Evolutionary conservation across 208 protist genomes (phyloP).

Genomic region (Angomonas ambiguus): DNA sequence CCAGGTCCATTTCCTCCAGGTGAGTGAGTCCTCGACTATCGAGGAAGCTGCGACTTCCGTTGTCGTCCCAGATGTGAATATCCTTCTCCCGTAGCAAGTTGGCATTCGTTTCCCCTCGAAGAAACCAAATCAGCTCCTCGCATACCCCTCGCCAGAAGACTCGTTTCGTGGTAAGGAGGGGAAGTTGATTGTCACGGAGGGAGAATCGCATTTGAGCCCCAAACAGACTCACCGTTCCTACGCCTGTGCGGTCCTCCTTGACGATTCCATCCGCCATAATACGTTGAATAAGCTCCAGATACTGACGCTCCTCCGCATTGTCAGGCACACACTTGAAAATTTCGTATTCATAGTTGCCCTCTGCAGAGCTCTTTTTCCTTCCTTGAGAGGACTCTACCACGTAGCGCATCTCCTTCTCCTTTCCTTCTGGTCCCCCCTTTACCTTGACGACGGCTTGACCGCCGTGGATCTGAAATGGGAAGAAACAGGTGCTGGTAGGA

Average conservation of each 20-base stretch:
- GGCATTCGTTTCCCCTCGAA: constrained; percentile 94
- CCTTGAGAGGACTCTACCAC: constrained; percentile 33
- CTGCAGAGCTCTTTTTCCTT: constrained; percentile 23
- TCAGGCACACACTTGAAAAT: constrained; percentile 73
- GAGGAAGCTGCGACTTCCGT: constrained; percentile 95
- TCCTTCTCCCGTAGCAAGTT: constrained; percentile 88
- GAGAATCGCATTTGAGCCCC: constrained; percentile 97
- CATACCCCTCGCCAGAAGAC: constrained; percentile 98
- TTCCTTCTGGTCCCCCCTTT: not conserved
- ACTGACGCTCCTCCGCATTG: constrained; percentile 92
- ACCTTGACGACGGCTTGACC: not conserved
- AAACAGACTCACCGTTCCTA: constrained; percentile 94
- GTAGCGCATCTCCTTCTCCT: constrained; percentile 20
- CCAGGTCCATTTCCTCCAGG: constrained; percentile 95
- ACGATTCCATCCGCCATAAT: constrained; percentile 70
- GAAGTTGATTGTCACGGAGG: constrained; percentile 91
- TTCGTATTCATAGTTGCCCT: constrained; percentile 32
- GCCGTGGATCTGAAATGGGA: constrained; percentile 34
- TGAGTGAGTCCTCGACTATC: constrained; percentile 91
- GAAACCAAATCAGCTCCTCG: constrained; percentile 98
- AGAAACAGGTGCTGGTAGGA: constrained; percentile 51
- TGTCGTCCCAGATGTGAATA: constrained; percentile 98
- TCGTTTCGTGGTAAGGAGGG: constrained; percentile 97
- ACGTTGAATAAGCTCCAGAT: constrained; percentile 82
- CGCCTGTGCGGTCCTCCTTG: constrained; percentile 95